Base-by-base conservation (phyloP, 2,329 filamentous ascomycete species). In the Arthrobotrys megalospora region DNA sequence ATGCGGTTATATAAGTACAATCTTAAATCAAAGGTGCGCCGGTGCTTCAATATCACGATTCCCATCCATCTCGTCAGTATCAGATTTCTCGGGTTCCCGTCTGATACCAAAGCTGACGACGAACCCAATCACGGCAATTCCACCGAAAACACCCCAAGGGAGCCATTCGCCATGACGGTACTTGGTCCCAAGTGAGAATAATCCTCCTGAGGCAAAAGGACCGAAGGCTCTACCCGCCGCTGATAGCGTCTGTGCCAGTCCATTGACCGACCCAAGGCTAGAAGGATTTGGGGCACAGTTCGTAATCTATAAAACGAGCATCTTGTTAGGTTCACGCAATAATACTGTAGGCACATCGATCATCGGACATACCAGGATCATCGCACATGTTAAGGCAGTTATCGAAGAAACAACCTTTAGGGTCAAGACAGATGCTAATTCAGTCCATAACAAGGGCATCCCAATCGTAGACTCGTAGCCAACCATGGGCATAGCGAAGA, bases 391-490 rank as follows among this genome's bases (percentile, higher is more conserved):
- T 76, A 99, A 84, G 0, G 95, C 95, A 6, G 93, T 94, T 0
- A 99, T 94, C 1, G 93, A 90, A 71, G 93, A 93, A 8, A 97
- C 90, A 11, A 95, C 97, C 85, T 97, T 98, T 69, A 97, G 85
- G 11, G 97, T 88, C 48, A 99, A 85, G 0, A 96, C 90, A 12
- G 90, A 83, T 0, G 92, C 93, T n/a, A 98, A 85, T 83, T 98
- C 93, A 2, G 89, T 83, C 85, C 94, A 97, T 24, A 98, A 85
- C 89, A 92, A 92, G 0, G 87, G 85, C 55, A 90, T 90, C 41
- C 91, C 91, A 3, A 85, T 88, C 0, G 89, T 89, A 5, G 91
- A 81, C 14, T 88, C 87, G 82, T 97, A 94, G 0, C 94, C 93
- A 21, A 97, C 90, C 86, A 92, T 97, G 0, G 96, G 96, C 90